Evolutionary conservation across 1,139 yeast species (phyloP).

Genomic region (Candida pseudoviswanathii): DNA sequence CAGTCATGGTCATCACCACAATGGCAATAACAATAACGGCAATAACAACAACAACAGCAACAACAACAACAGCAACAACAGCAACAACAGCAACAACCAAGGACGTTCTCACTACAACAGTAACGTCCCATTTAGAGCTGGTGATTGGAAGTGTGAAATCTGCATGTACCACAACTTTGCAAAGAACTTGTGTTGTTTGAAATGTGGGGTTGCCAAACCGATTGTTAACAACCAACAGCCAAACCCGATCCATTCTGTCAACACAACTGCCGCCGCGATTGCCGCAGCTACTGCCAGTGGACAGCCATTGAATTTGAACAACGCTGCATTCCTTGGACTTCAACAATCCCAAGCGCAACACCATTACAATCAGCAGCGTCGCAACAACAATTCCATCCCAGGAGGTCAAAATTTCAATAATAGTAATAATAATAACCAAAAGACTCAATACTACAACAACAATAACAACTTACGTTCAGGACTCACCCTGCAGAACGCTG

Average conservation of each 20-base stretch:
- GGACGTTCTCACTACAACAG: conserved; percentile 18
- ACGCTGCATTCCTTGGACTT: conserved; percentile 26
- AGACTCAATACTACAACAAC: conserved; percentile 3
- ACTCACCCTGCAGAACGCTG: conserved; percentile 18
- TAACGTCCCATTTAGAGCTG: conserved; percentile 87
- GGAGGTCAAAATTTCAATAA: conserved; percentile 1
- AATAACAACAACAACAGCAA: conserved; percentile 7
- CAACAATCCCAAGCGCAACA: conserved; percentile 20
- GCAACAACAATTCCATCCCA: neutral
- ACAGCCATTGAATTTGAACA: conserved; percentile 41
- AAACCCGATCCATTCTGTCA: conserved; percentile 35
- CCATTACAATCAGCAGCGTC: conserved; percentile 3
- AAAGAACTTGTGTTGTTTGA: conserved; percentile 80
- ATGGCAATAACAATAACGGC: conserved; percentile 10
- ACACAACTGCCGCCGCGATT: conserved; percentile 52
- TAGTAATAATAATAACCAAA: conserved; percentile 1
- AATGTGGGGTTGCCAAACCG: conserved; percentile 83
- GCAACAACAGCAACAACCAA: conserved; percentile 14
- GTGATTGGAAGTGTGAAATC: conserved; percentile 94
- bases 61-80: conserved; percentile 9
- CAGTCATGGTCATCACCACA: conserved; percentile 2
- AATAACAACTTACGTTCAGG: conserved; percentile 7
- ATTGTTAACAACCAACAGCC: conserved; percentile 27
- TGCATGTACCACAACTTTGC: conserved; percentile 94
- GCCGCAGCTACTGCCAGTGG: conserved; percentile 60